Evolutionary conservation across 2,329 filamentous ascomycete genomes (phyloP).

Genomic region (Aspergillus japonicus): DNA sequence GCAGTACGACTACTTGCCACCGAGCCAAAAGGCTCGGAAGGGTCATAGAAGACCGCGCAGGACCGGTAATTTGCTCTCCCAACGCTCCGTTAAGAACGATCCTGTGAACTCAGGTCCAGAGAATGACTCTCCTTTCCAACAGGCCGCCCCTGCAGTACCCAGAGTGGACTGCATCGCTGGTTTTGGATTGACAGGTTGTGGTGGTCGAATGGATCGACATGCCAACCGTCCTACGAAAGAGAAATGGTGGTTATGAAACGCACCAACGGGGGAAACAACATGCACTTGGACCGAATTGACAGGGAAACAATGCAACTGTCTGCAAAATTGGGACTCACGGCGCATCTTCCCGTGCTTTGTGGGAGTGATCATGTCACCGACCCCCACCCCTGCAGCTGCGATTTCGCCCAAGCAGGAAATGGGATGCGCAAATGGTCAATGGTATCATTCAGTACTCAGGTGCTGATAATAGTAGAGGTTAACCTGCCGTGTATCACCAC

Average conservation of each 20-base stretch:
- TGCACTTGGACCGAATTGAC: neutral
- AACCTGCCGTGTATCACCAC: slow-evolving; percentile 1
- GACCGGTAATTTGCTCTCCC: slow-evolving; percentile 55
- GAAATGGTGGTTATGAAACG: neutral
- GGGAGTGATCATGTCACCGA: neutral
- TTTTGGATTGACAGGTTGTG: slow-evolving; percentile 21
- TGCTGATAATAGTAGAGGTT: slow-evolving; percentile 5
- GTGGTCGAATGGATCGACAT: neutral
- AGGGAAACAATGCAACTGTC: neutral
- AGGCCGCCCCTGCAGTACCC: slow-evolving; percentile 70
- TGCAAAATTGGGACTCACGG: neutral
- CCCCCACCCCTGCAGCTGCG: neutral
- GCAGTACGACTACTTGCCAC: slow-evolving; percentile 17
- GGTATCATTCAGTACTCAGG: neutral
- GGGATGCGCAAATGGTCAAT: neutral
- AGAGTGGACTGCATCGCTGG: slow-evolving; percentile 71
- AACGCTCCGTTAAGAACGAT: slow-evolving; percentile 80
- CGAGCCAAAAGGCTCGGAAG: slow-evolving; percentile 16
- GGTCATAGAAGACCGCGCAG: slow-evolving; percentile 26
- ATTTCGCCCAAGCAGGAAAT: neutral
- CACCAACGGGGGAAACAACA: neutral
- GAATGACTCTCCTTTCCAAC: slow-evolving; percentile 33
- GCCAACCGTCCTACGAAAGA: neutral
- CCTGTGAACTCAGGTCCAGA: slow-evolving; percentile 49
- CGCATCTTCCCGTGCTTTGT: neutral